phyloP scores from a whole-genome alignment of 805 yeast species.

The Lachancea nothofagi region DNA sequence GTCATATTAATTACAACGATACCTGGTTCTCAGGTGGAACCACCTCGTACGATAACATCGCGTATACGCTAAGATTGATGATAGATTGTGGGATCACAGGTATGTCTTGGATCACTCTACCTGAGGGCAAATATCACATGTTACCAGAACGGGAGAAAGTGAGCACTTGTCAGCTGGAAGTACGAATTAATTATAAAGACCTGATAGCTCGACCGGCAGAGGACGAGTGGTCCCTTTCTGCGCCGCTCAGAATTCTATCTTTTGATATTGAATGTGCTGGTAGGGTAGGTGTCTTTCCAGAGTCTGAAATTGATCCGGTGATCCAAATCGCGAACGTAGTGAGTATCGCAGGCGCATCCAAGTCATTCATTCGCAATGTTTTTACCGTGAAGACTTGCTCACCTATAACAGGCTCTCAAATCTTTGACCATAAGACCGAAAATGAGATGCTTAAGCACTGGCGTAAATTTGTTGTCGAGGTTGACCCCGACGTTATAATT shows the following conservation, averaged over 20 bases:
- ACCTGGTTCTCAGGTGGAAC: conserved; percentile 55
- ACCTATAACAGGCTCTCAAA: conserved; percentile 90
- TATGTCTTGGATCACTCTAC: conserved; percentile 95
- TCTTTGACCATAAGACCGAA: conserved; percentile 69
- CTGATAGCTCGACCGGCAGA: conserved; percentile 79
- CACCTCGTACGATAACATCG: conserved; percentile 85
- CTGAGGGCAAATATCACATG: conserved; percentile 59
- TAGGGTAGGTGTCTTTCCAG: conserved; percentile 94
- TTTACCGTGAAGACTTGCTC: conserved; percentile 90
- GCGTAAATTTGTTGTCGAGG: conserved; percentile 77
- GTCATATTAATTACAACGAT: conserved; percentile 61
- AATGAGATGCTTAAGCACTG: conserved; percentile 77
- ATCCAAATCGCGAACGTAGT: conserved; percentile 97
- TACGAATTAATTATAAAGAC: conserved; percentile 59
- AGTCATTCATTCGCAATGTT: conserved; percentile 90
- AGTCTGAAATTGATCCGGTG: conserved; percentile 86
- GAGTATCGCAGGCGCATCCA: conserved; percentile 62
- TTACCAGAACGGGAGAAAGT: conserved; percentile 39
- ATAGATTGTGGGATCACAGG: conserved; percentile 89
- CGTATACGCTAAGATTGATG: conserved; percentile 80
- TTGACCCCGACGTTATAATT: conserved; percentile 93
- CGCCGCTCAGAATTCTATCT: conserved; percentile 88
- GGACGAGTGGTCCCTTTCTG: conserved; percentile 89
- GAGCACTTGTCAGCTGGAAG: conserved; percentile 84
- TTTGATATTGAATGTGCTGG: conserved; percentile 99